These are phyloP conservation scores for Flaveria ramosissima DNA, from an alignment of 129 eudicot genomes.

Conservation along the genomic window DNA sequence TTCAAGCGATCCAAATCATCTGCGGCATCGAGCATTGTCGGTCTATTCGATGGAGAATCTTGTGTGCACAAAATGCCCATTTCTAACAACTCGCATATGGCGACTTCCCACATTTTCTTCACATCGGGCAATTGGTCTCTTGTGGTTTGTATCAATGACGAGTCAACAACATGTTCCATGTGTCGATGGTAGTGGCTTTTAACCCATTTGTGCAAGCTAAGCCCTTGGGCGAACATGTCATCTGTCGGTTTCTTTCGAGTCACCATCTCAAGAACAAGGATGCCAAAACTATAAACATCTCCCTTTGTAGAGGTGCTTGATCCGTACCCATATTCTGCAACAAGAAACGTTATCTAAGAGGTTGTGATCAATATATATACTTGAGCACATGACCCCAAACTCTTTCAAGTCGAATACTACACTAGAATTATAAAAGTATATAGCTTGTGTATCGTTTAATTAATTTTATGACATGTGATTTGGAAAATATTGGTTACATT, in stretches of 20 bases:
- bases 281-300: slow-evolving; percentile 62
- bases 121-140: slow-evolving; percentile 46
- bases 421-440: no score
- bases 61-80: slow-evolving; percentile 60
- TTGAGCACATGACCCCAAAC: no score
- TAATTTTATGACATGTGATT: no score
- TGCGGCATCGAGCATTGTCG: slow-evolving; percentile 61
- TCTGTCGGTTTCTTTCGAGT: slow-evolving; percentile 62
- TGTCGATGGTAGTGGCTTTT: slow-evolving; percentile 42
- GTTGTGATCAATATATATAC: no score
- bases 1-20: slow-evolving; percentile 61
- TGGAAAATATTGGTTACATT: no score
- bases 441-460: no score
- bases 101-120: slow-evolving; percentile 53
- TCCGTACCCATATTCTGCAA: slow-evolving; percentile 60
- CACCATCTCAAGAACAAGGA: slow-evolving; percentile 62
- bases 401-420: no score
- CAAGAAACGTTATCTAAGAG: neutral
- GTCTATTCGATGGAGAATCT: slow-evolving; percentile 46
- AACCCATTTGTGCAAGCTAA: slow-evolving; percentile 53
- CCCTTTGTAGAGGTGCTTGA: slow-evolving; percentile 52
- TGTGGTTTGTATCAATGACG: slow-evolving; percentile 41
- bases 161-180: slow-evolving; percentile 47
- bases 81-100: slow-evolving; percentile 51
- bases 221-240: slow-evolving; percentile 47